These are phyloP conservation scores for Nemania bipapillata DNA, from an alignment of 2,329 filamentous ascomycete species.

Conservation along the genomic window DNA sequence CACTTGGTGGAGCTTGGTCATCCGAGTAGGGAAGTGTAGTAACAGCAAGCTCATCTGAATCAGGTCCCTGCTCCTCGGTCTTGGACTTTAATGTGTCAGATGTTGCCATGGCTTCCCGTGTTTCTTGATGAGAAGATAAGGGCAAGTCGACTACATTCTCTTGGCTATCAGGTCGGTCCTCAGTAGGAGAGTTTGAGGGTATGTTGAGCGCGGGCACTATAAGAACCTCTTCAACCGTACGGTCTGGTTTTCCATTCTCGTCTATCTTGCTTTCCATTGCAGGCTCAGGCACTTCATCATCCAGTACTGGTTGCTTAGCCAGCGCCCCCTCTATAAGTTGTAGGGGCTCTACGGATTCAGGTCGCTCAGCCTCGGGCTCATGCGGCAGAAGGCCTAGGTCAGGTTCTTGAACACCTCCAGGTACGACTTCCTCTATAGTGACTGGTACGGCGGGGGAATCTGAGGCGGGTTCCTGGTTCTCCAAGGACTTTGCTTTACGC, in stretches of 20 bases:
- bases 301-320: slow-evolving; percentile 8
- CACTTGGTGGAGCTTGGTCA: slow-evolving; percentile 14
- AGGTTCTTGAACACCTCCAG: not conserved
- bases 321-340: slow-evolving; percentile 4
- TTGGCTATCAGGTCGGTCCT: slow-evolving; percentile 5
- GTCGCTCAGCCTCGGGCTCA: slow-evolving; percentile 6
- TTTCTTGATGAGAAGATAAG: not conserved
- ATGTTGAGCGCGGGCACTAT: not conserved
- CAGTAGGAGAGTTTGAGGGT: not conserved
- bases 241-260: slow-evolving; percentile 52
- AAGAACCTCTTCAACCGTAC: slow-evolving; percentile 33
- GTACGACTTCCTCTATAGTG: not conserved
- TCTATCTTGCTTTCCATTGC: slow-evolving; percentile 39
- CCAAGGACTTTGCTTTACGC: slow-evolving; percentile 40
- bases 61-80: not conserved
- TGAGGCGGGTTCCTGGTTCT: slow-evolving; percentile 36
- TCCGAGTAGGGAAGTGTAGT: not conserved
- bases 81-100: not conserved
- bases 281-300: slow-evolving; percentile 29
- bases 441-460: slow-evolving; percentile 25
- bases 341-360: slow-evolving; percentile 13
- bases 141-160: slow-evolving; percentile 3
- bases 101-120: not conserved
- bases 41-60: not conserved
- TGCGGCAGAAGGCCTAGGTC: not conserved